Conservation (phyloP, 345 rosid species). For the Conringia planisiliqua region DNA sequence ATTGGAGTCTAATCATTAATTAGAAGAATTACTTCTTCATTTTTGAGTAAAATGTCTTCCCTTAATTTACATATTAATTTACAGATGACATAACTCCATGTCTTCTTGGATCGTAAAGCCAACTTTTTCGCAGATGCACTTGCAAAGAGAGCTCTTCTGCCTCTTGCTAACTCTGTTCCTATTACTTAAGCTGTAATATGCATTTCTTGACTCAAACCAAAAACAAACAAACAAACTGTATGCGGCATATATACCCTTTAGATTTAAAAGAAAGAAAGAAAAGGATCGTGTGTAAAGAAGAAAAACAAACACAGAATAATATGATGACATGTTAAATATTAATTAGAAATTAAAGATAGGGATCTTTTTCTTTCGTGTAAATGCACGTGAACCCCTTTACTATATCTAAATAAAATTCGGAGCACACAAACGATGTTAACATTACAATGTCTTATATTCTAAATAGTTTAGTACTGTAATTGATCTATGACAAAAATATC, state of each 20-base stretch:
- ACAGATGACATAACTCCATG: background rate
- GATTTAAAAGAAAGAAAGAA: background rate
- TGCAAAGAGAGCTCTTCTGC: background rate
- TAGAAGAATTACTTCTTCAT: background rate
- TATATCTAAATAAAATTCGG: background rate
- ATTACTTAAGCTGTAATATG: background rate
- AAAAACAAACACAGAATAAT: background rate
- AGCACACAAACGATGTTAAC: background rate
- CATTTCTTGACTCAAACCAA: background rate
- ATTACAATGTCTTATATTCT: background rate
- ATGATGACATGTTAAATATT: background rate
- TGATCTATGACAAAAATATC: background rate
- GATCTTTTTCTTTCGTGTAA: background rate
- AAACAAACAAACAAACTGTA: background rate
- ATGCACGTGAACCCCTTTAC: slow-evolving; percentile 5
- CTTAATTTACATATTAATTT: background rate
- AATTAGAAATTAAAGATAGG: background rate
- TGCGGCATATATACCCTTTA: background rate
- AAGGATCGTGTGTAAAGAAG: background rate
- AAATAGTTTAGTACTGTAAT: background rate
- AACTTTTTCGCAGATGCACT: background rate
- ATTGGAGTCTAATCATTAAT: background rate
- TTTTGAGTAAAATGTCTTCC: background rate
- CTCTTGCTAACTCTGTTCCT: background rate
- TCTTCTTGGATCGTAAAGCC: background rate